These are phyloP conservation scores for Parachaetomium inaequale DNA, from an alignment of 495 filamentous ascomycete species.

Conservation along the genomic window DNA sequence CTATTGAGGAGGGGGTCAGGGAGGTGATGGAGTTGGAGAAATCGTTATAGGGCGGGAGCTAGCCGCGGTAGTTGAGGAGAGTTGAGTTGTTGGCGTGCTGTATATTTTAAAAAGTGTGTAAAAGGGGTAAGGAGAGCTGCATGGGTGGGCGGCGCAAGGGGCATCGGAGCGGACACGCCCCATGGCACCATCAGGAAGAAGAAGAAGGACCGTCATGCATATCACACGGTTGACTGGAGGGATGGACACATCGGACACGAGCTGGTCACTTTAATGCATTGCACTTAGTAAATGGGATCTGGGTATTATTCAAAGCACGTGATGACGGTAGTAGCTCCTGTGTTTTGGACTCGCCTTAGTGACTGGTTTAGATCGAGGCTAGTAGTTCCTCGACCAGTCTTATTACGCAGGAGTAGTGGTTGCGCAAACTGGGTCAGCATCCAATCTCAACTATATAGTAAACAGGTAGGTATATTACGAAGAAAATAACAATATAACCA, in stretches of 20 bases:
- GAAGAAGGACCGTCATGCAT: no score
- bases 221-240: not conserved
- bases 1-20: slow-evolving; percentile 66
- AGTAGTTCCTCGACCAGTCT: no score
- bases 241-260: not conserved
- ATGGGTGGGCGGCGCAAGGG: not conserved
- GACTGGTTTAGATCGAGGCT: no score
- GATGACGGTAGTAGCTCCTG: not conserved
- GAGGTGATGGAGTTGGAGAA: slow-evolving; percentile 61
- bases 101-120: not conserved
- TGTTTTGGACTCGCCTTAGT: not conserved
- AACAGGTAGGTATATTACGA: no score
- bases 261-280: not conserved
- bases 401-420: no score
- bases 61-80: no score
- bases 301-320: not conserved
- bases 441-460: no score
- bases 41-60: slow-evolving; percentile 31
- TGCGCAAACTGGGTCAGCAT: no score
- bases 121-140: not conserved
- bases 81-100: not conserved
- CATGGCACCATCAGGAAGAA: no score
- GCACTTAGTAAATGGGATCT: not conserved
- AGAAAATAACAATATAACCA: no score
- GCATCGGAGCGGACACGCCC: no score